Base-by-base conservation (phyloP, 2,329 filamentous ascomycete genomes). In the Colletotrichum costaricense region DNA sequence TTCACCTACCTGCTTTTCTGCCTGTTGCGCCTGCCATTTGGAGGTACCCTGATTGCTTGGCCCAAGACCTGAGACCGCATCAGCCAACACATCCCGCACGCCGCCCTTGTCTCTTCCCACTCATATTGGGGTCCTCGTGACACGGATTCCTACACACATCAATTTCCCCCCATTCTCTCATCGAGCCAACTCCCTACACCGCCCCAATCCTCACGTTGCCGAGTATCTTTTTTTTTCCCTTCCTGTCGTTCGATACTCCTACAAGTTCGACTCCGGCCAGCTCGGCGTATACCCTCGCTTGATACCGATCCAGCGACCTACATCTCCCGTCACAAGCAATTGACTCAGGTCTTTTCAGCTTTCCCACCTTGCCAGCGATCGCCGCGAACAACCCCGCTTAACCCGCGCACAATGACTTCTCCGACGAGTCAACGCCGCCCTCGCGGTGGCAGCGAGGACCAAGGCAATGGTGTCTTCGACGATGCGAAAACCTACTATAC, bases 401-500 rank as follows among this genome's bases (percentile, higher is more conserved):
- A 38, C 24, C 22, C 30, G 49, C 60, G 55, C 67, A 73, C 46
- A 60, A 75, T 75, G 73, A 74, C 69, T 12, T 75, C 75, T 14
- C 75, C 73, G n/a, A 72, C 73, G 28, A 75, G 38, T 54, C 69
- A 67, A 30, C 75, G 73, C 56, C 73, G 69, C 56, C 67, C 64
- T 67, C 76, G 79, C 57, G 82, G 82, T 54, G 87, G 85, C 8
- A 82, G 84, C 62, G 87, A 90, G 72, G 87, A 87, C 60, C 80
- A 79, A 66, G 80, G 83, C 28, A 42, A 54, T 24, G 81, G 84
- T 35, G 85, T 90, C 60, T 90, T 84, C 75, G 88, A 89, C 73
- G 88, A 90, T 81, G 89, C 89, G 72, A 86, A 85, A 78, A 90
- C 88, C 28, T 91, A 91, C 78, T 91, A 91, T 75, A 82, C 87